Base-by-base conservation (phyloP, 352 stramenopile genomes). In the Globisporangium takayamanum region DNA sequence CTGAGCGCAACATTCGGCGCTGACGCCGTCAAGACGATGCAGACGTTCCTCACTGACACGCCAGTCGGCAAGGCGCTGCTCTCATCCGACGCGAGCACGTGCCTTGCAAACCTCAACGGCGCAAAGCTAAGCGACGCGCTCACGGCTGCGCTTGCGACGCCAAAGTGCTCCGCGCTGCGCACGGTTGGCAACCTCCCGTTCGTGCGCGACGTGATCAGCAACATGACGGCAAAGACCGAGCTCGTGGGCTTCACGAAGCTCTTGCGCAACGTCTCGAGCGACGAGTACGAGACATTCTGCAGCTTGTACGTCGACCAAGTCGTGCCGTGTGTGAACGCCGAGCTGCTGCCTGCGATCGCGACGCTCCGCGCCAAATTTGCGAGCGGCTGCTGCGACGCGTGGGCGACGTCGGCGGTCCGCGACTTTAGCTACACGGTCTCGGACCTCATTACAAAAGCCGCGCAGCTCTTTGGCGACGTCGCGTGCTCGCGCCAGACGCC, bases 381-480 rank as follows among this genome's bases (percentile, higher is more conserved):
- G 15, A 68, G 52, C 59, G 76, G 72, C 60, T 88, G 78, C 70
- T 88, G 78, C 53, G 67, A 75, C 41, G 67, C 60, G 39, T 88
- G 78, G 78, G 66, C 68, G 39, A 59, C 67, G 16, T 63, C 71
- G 10, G 68, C 73, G 14, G 59, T 81, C 41, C 30, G 57, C 3
- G 68, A 76, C 58, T 87, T 71, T 54, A 75, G 76, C 60, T 89
- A 85, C 66, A 72, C 76, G n/a, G 57, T 87, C 60, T 80, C 76
- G 37, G 74, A 73, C 15, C 72, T 85, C 44, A 60, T 87, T 57
- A 73, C 66, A 59, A 85, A 85, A 61, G 62, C 80, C 16, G 68
- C 66, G 42, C 74, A 87, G 63, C 67, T 87, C 36, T 42, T 82
- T 0, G 78, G 76, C 5, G 70, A 87, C 59, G 50, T 80, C 28